phyloP scores from a whole-genome alignment of 1,139 yeast species.

The Zygotorulaspora mrakii region DNA sequence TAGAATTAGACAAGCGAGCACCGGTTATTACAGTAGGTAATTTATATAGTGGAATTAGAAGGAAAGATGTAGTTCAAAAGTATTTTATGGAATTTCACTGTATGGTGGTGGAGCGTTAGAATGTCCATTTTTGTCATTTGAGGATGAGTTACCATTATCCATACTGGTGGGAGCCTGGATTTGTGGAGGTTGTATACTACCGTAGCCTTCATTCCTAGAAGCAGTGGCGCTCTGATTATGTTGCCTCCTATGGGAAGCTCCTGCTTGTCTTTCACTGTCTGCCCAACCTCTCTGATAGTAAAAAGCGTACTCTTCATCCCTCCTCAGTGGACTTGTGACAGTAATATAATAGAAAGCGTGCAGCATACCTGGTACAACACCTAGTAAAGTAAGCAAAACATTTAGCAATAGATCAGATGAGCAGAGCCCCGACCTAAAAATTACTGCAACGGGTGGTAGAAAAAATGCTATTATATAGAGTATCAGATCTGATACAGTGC shows the following conservation, averaged over 20 bases:
- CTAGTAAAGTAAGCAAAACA: constrained; percentile 68
- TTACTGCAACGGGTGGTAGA: constrained; percentile 37
- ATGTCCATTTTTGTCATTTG: constrained; percentile 10
- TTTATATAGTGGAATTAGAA: too few species aligned
- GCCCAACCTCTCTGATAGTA: constrained; percentile 36
- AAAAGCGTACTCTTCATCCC: constrained; percentile 24
- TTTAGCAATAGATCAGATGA: constrained; percentile 55
- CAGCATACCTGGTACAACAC: constrained; percentile 78
- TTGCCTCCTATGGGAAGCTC: constrained; percentile 3
- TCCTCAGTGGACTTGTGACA: constrained; percentile 31
- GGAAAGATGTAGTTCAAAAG: too few species aligned
- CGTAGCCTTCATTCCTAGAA: constrained; percentile 4
- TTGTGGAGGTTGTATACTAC: constrained; percentile 9
- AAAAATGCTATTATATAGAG: constrained; percentile 33
- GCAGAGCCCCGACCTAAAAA: constrained; percentile 33
- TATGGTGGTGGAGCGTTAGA: constrained; percentile 17
- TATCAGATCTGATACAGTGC: constrained; percentile 34
- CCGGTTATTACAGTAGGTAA: too few species aligned
- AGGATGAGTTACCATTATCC: neutral
- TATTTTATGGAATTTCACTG: constrained; percentile 14
- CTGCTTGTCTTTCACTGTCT: constrained; percentile 27
- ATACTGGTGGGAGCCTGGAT: too few species aligned
- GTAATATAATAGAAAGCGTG: constrained; percentile 55
- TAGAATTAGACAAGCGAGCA: too few species aligned
- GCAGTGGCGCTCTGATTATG: constrained; percentile 5